Evolutionary conservation across 352 stramenopile genomes (phyloP), one percentile per base, ranked within the genome.

Genomic region (Pythium diclinum): DNA sequence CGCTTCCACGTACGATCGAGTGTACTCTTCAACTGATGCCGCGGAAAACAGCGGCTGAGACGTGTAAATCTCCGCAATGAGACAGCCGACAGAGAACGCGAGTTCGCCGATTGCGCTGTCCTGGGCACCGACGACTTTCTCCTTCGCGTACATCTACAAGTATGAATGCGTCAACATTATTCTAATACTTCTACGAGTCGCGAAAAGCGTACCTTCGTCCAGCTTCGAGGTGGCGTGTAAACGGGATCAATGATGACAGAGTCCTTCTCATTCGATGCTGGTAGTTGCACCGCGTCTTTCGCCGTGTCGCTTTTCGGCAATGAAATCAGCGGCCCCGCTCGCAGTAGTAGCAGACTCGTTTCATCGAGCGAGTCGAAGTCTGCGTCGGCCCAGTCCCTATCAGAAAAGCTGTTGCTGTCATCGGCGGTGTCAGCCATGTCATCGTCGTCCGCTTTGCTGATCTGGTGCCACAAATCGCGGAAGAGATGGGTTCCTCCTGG

Each of bases 401-500:
- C 78, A 3, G 74, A 79, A 6, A 80, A n/a, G n/a, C 65, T 63
- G 28, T 69, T 65, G 33, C 48, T 73, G 30, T 56, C 74, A 16
- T 75, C 67, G 11, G 28, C 25, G 9, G 56, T 52, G 1, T 59
- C 64, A 42, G 63, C 67, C 1, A 67, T 34, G 4, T 74, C 65
- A 6, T 87, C 76, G 14, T 91, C 84, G 30, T 92, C 80, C 14
- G 73, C 69, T 49, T 85, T 85, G 54, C 84, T 88, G 3, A 91
- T 55, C 65, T 92, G 84, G 11, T 92, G 84, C 84, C 84, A 92
- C 32, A 92, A 57, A 54, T 92, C 84, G 14, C 82, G 79, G 33
- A 92, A 76, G n/a, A 92, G 72, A 55, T 92, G 83, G 14, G 25
- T 28, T 28, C 59, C 60, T 16, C 58, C 65, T 6, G 40, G 52